Base-by-base conservation (phyloP, 768 basidiomycete species). In the Boletus vinaceobasis region DNA sequence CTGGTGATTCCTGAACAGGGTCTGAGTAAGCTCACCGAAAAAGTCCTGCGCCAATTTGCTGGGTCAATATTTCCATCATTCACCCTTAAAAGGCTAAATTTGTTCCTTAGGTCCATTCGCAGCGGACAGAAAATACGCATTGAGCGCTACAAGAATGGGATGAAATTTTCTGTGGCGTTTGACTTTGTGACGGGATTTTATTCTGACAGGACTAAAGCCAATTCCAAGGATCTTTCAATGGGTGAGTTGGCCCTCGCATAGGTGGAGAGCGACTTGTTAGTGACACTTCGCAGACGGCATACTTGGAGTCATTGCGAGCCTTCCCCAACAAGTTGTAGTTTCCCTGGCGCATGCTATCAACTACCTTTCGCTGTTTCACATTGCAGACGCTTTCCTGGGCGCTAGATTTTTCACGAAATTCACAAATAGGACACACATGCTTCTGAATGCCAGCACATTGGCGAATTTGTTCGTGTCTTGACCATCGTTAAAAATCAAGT, bases 361-460 rank as follows among this genome's bases (percentile, higher is more conserved):
- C 44, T 82, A 95, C 65, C 81, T 94, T 1, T 77, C 79, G 39
- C 76, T 76, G 1, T 98, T 94, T 73, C 81, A 77, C 33, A 80
- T 98, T 31, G 88, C 90, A 15, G 85, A 90, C 57, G 85, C 87
- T 17, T 82, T 98, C 57, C 64, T 85, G 7, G 87, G 90, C 59
- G 85, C 88, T 3, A 79, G 79, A 23, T 90, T 90, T 66, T 96
- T 97, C 73, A 78, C 74, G 19, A 82, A 74, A 64, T 98, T 98
- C 65, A 76, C 89, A 4, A 83, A 85, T 23, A 79, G 81, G 51
- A 79, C 83, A 0, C 86, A 92, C 59, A 95, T 99, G 95, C 76
- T 93, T 21, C 77, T 99, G 43, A 88, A 87, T 45, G 87, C 86
- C 26, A 97, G 93, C 66, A 96, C 96, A 0, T 72, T 98, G 11